Base-by-base conservation (phyloP, 73 alveolate genomes). In the Paramecium tetraurelia region DNA sequence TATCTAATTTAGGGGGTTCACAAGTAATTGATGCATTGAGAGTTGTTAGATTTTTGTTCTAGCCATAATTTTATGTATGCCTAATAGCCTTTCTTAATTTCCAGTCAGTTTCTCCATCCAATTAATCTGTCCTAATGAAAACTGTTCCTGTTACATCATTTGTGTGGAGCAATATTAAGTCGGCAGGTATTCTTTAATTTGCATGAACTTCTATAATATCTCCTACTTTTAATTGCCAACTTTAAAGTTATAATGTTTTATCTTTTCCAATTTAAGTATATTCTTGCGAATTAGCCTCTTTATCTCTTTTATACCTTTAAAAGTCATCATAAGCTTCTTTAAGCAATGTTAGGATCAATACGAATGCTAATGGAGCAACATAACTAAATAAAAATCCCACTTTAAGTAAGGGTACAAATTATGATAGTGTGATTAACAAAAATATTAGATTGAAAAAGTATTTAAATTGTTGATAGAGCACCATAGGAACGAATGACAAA, bases 51-150 rank as follows among this genome's bases (percentile, higher is more conserved):
- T 63, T 85, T 31, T 89, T 59, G 14, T 89, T 87, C 41, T 59
- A 59, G 14, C 92, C 77, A 58, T 93, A 93, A 20, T 93, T 95
- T 87, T 98, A 96, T 6, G 99, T 96, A 27, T 68, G 59, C 35
- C 93, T 92, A 3, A 96, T 90, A 22, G 98, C 95, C 57, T 93
- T 96, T 77, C 99, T 95, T 18, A 97, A 93, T 85, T 97, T 97
- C 99, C 99, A 96, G 89, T 97, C 99, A 22, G 99, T 97, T 90
- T 97, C 99, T 7, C 99, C 99, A 94, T 97, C 99, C 33, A 97
- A 59, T 92, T 97, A 87, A 93, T 96, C 99, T 1, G 98, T 95
- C 63, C 98, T 94, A 12, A 96, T 92, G 92, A 95, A 96, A 14
- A 95, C 96, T 20, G 96, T 95, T 43, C 97, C 97, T 48, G 93